These are phyloP conservation scores for Aspergillus hortae DNA, from an alignment of 2,329 filamentous ascomycete species.

Conservation along the genomic window DNA sequence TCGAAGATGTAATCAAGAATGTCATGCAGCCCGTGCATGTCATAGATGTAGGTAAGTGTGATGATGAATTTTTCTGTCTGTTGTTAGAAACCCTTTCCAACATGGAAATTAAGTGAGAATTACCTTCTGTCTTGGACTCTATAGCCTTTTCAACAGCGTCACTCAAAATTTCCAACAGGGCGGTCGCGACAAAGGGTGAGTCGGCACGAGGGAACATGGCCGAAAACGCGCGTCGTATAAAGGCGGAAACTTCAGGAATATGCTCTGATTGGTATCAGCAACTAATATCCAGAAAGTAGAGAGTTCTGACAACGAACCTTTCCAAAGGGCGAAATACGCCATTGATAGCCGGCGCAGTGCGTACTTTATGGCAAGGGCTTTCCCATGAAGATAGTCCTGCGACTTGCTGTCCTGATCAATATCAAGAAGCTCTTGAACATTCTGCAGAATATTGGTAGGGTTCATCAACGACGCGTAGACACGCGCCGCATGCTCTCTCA, in stretches of 20 bases:
- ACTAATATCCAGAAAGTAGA: not conserved
- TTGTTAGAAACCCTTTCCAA: not conserved
- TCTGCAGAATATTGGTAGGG: constrained; percentile 28
- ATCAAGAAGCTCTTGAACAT: constrained; percentile 24
- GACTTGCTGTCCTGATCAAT: constrained; percentile 12
- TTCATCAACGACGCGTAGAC: constrained; percentile 39
- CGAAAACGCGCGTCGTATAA: constrained; percentile 23
- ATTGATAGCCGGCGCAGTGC: constrained; percentile 34
- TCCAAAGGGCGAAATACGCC: constrained; percentile 32
- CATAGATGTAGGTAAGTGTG: constrained; percentile 21
- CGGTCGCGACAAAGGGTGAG: constrained; percentile 34
- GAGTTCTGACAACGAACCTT: constrained; percentile 21
- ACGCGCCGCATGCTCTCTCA: constrained; percentile 45
- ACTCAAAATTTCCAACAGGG: constrained; percentile 36
- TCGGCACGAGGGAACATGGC: constrained; percentile 24
- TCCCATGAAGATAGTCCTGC: constrained; percentile 42
- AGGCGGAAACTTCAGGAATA: constrained; percentile 21
- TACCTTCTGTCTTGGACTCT: constrained; percentile 29
- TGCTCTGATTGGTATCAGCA: constrained; percentile 24
- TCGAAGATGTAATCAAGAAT: constrained; percentile 25
- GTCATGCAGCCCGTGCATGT: constrained; percentile 26
- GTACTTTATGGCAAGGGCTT: constrained; percentile 37
- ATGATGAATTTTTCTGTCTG: constrained; percentile 14
- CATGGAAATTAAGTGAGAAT: not conserved
- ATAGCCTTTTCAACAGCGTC: constrained; percentile 33